These are phyloP conservation scores for Rhodofomes roseus DNA, from an alignment of 1,284 basidiomycete genomes.

Conservation along the genomic window DNA sequence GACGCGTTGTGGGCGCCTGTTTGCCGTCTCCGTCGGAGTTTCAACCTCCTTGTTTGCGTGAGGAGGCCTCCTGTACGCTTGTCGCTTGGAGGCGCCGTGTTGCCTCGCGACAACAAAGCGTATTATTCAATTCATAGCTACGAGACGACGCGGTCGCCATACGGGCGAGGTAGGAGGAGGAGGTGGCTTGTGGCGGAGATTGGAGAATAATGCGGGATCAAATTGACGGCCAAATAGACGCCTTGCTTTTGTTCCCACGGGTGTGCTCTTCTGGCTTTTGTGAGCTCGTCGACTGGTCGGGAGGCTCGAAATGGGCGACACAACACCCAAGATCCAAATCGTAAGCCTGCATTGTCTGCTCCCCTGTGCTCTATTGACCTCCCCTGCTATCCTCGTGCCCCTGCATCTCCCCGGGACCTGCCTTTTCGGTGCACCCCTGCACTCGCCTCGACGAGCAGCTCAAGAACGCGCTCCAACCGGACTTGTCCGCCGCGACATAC, in stretches of 20 bases:
- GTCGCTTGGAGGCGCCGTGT: neutral
- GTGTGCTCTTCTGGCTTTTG: neutral
- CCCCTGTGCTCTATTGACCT: neutral
- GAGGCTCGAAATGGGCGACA: conserved; percentile 38
- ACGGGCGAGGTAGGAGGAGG: neutral
- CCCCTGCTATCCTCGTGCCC: neutral
- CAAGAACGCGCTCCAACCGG: conserved; percentile 67
- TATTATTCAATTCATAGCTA: no score
- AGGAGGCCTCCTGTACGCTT: no score
- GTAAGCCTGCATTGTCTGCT: conserved; percentile 28
- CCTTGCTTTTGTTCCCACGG: neutral
- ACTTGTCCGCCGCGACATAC: conserved; percentile 89
- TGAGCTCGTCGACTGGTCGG: neutral
- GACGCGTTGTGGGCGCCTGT: conserved; percentile 16
- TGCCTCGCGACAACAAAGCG: no score
- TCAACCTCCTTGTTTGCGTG: neutral
- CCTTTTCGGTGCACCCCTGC: neutral
- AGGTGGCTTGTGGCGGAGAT: neutral
- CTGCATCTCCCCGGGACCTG: neutral
- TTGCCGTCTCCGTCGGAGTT: conserved; percentile 7
- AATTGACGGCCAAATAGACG: neutral
- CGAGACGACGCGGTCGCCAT: neutral
- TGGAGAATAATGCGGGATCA: neutral
- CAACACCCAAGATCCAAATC: conserved; percentile 52
- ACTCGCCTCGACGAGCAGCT: conserved; percentile 39